These are phyloP conservation scores for Catunica adiposa DNA, from an alignment of 2,329 filamentous ascomycete genomes.

Conservation along the genomic window DNA sequence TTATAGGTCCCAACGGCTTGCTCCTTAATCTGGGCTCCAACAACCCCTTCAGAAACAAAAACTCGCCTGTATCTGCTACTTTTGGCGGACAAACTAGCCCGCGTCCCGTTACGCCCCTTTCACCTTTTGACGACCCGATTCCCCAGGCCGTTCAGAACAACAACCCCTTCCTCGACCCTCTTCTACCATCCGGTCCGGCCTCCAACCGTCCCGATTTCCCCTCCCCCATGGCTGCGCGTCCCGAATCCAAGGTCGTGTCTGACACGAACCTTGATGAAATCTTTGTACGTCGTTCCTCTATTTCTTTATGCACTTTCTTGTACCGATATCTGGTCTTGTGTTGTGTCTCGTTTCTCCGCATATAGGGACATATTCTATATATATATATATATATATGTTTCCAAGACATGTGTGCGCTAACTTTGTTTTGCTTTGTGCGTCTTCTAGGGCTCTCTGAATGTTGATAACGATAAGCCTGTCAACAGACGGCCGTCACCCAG, in stretches of 20 bases:
- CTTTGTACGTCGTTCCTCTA: constrained; percentile 45
- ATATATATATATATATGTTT: too few species aligned
- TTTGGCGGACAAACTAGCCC: constrained; percentile 21
- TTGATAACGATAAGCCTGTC: constrained; percentile 42
- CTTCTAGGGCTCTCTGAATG: constrained; percentile 26
- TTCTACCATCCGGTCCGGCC: constrained; percentile 2
- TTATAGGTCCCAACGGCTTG: constrained; percentile 27
- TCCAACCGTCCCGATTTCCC: constrained; percentile 2
- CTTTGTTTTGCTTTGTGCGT: background rate
- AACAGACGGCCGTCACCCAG: constrained; percentile 33
- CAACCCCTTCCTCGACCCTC: constrained; percentile 57
- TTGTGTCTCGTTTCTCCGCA: too few species aligned
- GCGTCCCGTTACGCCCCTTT: constrained; percentile 25
- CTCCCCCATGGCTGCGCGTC: constrained; percentile 29
- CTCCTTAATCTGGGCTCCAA: constrained; percentile 60
- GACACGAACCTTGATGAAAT: constrained; percentile 45
- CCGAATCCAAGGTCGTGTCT: constrained; percentile 29
- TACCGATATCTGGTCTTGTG: background rate
- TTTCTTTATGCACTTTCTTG: background rate
- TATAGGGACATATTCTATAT: background rate
- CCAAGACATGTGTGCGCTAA: background rate
- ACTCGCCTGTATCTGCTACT: constrained; percentile 32
- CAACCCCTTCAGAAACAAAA: constrained; percentile 63
- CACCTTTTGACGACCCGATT: constrained; percentile 41
- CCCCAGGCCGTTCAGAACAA: constrained; percentile 52